Base-by-base conservation (phyloP, 2,329 filamentous ascomycete genomes). In the Aspergillus niger region DNA sequence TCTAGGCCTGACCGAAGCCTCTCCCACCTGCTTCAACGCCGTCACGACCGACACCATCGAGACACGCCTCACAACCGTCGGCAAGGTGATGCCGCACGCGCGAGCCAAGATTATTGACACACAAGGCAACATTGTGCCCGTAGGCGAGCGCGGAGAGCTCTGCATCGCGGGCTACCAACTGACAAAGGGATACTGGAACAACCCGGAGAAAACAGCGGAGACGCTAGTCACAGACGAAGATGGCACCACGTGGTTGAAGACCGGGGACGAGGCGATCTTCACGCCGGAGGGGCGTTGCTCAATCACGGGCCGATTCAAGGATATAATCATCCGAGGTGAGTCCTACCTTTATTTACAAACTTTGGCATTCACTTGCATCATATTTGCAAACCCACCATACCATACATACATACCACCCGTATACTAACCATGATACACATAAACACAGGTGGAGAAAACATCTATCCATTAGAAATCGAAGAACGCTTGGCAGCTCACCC, bases 111-210 rank as follows among this genome's bases (percentile, higher is more conserved):
- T 94, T 64, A 86, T 93, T 24, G 87, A 92, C 69, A 64, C 68
- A 0, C 80, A 83, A 30, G 88, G 89, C 17, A 80, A 83, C 30
- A 82, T 88, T 44, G 83, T 93, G 8, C 89, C 89, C 0, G 75
- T 91, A 13, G 91, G 91, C 22, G 77, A 82, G 36, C 81, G 85
- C 8, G 91, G 91, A 17, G 91, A 94, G 78, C 83, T 94, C 22
- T 92, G 89, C 72, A 90, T 92, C 47, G 85, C 88, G 0, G 91
- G 91, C 0, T 94, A 92, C 73, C 89, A 91, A 74, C 79, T 93
- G 10, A 90, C 76, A 22, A 75, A 79, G 48, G 84, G 83, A 22
- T 86, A 86, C 69, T 83, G 82, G 79, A 77, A 90, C 69, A 92
- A 92, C 74, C 84, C 85, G 44, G 85, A 86, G 69, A 93, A 91